Conservation (phyloP, 345 rosid species). For the Crucihimalaya himalaica region DNA sequence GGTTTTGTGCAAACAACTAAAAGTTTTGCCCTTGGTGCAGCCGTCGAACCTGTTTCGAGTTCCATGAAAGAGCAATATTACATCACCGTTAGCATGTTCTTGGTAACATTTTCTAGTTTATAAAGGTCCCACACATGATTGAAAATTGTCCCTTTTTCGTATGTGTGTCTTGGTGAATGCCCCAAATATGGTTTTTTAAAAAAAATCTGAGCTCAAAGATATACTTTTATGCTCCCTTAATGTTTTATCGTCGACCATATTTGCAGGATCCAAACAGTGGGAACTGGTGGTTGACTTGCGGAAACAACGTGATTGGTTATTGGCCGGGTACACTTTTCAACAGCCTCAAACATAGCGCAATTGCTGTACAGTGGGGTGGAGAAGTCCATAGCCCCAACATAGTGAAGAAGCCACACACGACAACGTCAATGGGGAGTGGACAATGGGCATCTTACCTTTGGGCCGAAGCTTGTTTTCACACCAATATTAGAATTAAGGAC, state of each 20-base stretch:
- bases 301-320: conserved; percentile 35
- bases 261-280: conserved; percentile 45
- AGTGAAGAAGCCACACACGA: conserved; percentile 51
- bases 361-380: conserved; percentile 60
- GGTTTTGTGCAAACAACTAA: conserved; percentile 55
- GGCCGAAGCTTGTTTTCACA: conserved; percentile 40
- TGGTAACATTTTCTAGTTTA: conserved; percentile 36
- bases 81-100: conserved; percentile 18
- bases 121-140: not conserved
- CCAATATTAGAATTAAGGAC: conserved; percentile 46
- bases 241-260: not conserved
- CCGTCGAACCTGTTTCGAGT: conserved; percentile 24
- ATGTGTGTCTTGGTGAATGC: not conserved
- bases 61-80: conserved; percentile 20
- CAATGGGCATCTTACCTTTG: not conserved
- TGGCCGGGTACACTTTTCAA: conserved; percentile 47
- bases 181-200: not conserved
- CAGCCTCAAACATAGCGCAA: conserved; percentile 42
- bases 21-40: conserved; percentile 37
- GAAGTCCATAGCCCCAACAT: conserved; percentile 53
- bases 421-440: conserved; percentile 62
- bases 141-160: not conserved
- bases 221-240: not conserved
- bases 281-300: conserved; percentile 56
- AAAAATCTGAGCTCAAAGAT: not conserved